Base-by-base conservation (phyloP, 768 basidiomycete genomes). In the Pholiota conissans region DNA sequence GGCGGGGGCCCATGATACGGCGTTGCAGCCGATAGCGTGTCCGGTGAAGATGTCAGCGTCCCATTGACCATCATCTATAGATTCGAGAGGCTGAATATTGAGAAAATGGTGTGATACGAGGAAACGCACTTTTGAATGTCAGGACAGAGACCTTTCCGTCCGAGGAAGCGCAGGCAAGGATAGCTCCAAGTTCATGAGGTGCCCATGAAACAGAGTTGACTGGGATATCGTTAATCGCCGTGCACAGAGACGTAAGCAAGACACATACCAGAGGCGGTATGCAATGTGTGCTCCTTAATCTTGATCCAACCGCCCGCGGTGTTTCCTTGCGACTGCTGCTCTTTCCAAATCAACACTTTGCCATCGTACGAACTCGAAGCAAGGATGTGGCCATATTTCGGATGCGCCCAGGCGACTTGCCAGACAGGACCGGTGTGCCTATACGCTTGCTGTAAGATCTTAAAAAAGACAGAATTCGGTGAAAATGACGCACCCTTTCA, bases 171-270 rank as follows among this genome's bases (percentile, higher is more conserved):
- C 97, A 99, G 3, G 94, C 96, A 37, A 98, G 81, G 61, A 98
- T 95, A 0, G 97, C 93, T 30, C 96, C 97, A 13, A 98, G 84
- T 69, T 98, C 96, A 65, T 97, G 95, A 2, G 97, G 95, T n/a
- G 96, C 96, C 97, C 97, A 99, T 0, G 93, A 93, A 20, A 98
- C 90, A 0, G 95, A 95, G 76, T 99, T 99, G 49, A 98, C 96
- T 96, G 45, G 4, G 8, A 48, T 32, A 30, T 51, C 30, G 34
- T 20, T 32, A 5, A 30, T 22, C 50, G 26, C 22, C 29, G 13
- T 13, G 22, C 34, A 26, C 34, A 7, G 37, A 0, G 14, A 6
- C 27, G 16, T 10, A 32, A 22, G 5, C 29, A 13, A 2, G 16
- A 16, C 6, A 59, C 57, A 35, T 53, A 95, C 95, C 95, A 59